Percentiles rank a stretch among this genome's conserved stretches.
Evolutionary conservation across 257 asterid genomes (phyloP).

Genomic region (Jaltomata sinuosa): DNA sequence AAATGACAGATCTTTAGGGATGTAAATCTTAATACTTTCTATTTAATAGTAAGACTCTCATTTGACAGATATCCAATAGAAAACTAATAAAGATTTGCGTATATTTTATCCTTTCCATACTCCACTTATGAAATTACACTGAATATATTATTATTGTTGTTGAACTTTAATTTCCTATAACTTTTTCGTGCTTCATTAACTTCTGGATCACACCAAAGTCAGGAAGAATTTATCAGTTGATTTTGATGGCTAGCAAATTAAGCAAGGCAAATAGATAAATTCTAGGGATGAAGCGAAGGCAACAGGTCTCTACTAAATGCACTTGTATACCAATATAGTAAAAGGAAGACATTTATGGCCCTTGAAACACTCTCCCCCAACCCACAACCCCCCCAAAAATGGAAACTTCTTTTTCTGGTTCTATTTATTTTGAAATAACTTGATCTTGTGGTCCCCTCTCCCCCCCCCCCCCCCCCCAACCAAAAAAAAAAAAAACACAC

Average conservation of each 20-base stretch:
- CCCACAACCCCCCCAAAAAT: neutral
- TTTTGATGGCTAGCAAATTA: constrained; percentile 1
- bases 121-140: too few relatives aligned
- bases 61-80: neutral
- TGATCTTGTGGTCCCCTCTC: constrained; percentile 2
- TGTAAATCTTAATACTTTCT: neutral
- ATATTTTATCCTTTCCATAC: too few relatives aligned
- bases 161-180: neutral
- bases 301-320: constrained; percentile 20
- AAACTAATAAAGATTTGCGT: neutral
- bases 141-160: too few relatives aligned
- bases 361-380: neutral
- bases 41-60: neutral
- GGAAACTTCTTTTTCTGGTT: neutral
- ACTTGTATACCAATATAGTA: constrained; percentile 8
- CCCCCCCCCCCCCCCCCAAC: too few relatives aligned
- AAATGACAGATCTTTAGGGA: neutral
- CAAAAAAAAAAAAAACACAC: too few relatives aligned
- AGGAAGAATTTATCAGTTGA: neutral
- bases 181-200: neutral
- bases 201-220: neutral
- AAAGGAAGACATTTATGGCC: neutral
- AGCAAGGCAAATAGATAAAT: neutral
- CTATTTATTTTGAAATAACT: neutral
- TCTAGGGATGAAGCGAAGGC: constrained; percentile 2